These are phyloP conservation scores for Globisporangium perplexum DNA, from an alignment of 352 stramenopile species.

Conservation along the genomic window DNA sequence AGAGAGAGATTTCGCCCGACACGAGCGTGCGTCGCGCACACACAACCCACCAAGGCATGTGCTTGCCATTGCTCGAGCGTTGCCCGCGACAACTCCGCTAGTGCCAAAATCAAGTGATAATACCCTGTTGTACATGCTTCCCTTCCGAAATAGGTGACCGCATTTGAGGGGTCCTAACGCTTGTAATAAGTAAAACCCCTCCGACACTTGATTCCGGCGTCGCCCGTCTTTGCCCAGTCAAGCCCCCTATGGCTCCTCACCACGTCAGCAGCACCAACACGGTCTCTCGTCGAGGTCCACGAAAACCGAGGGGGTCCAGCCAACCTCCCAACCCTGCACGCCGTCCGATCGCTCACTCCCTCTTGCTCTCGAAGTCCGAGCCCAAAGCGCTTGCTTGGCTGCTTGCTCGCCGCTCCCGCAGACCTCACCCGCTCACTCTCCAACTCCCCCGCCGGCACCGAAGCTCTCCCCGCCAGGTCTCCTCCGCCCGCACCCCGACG, in stretches of 20 bases:
- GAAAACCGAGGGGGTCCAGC: background rate
- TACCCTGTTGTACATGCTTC: no score
- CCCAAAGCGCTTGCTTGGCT: background rate
- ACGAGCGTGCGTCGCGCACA: no score
- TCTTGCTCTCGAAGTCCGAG: background rate
- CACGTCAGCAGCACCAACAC: conserved; percentile 13
- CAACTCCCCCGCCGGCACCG: conserved; percentile 8
- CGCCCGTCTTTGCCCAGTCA: background rate
- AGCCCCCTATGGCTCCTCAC: conserved; percentile 14
- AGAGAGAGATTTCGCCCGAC: background rate
- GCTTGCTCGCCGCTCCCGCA: background rate
- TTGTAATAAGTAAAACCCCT: background rate
- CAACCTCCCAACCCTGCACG: background rate
- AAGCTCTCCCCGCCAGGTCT: background rate
- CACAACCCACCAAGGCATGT: no score
- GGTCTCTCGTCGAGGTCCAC: background rate
- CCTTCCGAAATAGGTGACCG: no score
- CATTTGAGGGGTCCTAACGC: no score
- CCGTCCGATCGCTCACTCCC: background rate
- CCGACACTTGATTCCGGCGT: background rate
- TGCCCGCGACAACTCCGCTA: no score
- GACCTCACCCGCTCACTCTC: conserved; percentile 12
- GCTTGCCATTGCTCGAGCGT: no score
- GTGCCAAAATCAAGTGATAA: no score
- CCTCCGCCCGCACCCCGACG: no score